Evolutionary conservation across 2,329 filamentous ascomycete genomes (phyloP).

Genomic region (Trichoderma aggressivum): DNA sequence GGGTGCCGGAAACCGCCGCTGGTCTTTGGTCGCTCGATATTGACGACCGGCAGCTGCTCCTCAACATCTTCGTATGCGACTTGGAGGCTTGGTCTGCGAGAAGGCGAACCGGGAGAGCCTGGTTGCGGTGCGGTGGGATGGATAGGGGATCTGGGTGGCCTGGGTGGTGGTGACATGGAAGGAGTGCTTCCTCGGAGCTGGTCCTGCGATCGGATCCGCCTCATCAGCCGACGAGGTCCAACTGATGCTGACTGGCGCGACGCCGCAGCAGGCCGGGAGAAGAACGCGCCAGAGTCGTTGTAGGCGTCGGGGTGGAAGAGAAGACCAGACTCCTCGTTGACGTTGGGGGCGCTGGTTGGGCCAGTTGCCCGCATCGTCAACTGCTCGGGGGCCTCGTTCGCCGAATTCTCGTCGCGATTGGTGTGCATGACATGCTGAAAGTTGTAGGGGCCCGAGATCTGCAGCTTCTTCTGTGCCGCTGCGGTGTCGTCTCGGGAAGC

Average conservation of each 20-base stretch:
- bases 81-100: slow-evolving; percentile 54
- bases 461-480: slow-evolving; percentile 39
- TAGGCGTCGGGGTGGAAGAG: slow-evolving; percentile 44
- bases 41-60: slow-evolving; percentile 32
- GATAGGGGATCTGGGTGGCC: slow-evolving; percentile 43
- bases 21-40: slow-evolving; percentile 44
- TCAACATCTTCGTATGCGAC: slow-evolving; percentile 43
- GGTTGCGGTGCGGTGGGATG: slow-evolving; percentile 29
- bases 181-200: slow-evolving; percentile 44
- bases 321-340: slow-evolving; percentile 37
- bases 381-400: not conserved
- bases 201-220: slow-evolving; percentile 48
- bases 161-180: slow-evolving; percentile 43
- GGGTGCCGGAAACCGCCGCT: slow-evolving; percentile 45
- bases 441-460: slow-evolving; percentile 63
- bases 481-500: slow-evolving; percentile 33
- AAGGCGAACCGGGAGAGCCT: slow-evolving; percentile 46
- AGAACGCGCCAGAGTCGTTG: slow-evolving; percentile 20
- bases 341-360: slow-evolving; percentile 19
- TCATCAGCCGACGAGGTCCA: slow-evolving; percentile 37
- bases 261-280: slow-evolving; percentile 20
- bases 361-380: slow-evolving; percentile 23
- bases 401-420: slow-evolving; percentile 46
- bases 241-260: slow-evolving; percentile 18
- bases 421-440: slow-evolving; percentile 64